Evolutionary conservation across 2,329 filamentous ascomycete species (phyloP), one percentile per base, ranked within the genome.

Genomic region (Ophiostoma himal-ulmi): DNA sequence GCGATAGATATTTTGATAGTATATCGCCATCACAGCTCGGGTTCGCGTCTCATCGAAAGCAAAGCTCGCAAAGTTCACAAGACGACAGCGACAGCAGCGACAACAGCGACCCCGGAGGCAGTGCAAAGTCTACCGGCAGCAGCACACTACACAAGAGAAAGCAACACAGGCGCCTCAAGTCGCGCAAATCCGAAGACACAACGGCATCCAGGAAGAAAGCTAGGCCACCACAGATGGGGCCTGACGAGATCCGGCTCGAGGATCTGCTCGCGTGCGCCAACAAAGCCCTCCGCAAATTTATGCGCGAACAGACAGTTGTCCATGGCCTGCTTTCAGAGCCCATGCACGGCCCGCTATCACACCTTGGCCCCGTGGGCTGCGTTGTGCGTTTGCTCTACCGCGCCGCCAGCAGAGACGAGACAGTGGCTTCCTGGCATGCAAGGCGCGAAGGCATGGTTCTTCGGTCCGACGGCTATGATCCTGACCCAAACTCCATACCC

Each of bases 321-420:
- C 36, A 39, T 2, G 62, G 22, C 6, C 34, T 65, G 20, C 36
- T 65, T 20, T 65, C 62, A 6, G 36, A 22, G 20, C 20, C 62
- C 20, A n/a, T 65, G 36, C 8, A 17, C 10, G 62, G 60, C 8
- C 62, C 68, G 17, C 34, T 69, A 30, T 44, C n/a, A 5, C 22
- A 20, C 10, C 39, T 66, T 6, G 68, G 68, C 20, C 68, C 60
- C 10, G 41, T 69, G 7, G 68, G 68, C n/a, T n/a, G 68, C 20
- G 30, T 69, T 6, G 60, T 69, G 41, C 41, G 26, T 13, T 30
- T 69, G 26, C 60, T 69, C 11, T 37, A 26, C 11, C 68, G 41
- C 7, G 30, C 60, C 17, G 14, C n/a, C 17, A 60, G 22, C 20
- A 52, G 44, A n/a, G 20, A 41, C 34, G 34, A 37, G 20, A 39